Conservation (phyloP, 2,329 filamentous ascomycete genomes). For the Pleomassaria siparia region DNA sequence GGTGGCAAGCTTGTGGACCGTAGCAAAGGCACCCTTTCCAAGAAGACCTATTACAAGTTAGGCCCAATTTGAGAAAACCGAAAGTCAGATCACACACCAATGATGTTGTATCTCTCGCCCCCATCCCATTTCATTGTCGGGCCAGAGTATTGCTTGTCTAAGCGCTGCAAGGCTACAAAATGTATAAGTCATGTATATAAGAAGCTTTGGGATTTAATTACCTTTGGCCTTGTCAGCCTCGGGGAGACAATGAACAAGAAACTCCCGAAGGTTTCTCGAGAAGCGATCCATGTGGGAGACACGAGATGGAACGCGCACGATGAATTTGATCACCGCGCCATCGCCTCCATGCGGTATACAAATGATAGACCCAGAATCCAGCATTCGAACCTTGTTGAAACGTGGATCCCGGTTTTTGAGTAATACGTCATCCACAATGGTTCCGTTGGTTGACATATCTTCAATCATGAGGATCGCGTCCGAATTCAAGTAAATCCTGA, state of each 20-base stretch:
- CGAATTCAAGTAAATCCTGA: slow-evolving; percentile 88
- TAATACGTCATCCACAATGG: slow-evolving; percentile 74
- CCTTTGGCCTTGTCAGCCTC: slow-evolving; percentile 28
- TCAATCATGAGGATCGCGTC: slow-evolving; percentile 87
- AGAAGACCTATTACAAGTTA: slow-evolving; percentile 57
- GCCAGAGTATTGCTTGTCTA: slow-evolving; percentile 25
- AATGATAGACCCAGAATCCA: slow-evolving; percentile 73
- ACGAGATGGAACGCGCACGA: slow-evolving; percentile 76
- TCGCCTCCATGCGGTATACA: slow-evolving; percentile 60
- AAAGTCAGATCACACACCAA: slow-evolving; percentile 37
- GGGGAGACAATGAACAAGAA: slow-evolving; percentile 53
- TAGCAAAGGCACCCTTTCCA: slow-evolving; percentile 93
- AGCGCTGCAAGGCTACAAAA: slow-evolving; percentile 19
- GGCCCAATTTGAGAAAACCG: background rate
- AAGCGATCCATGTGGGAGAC: slow-evolving; percentile 71
- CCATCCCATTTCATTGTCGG: slow-evolving; percentile 78
- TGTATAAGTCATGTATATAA: slow-evolving; percentile 2
- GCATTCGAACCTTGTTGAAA: slow-evolving; percentile 60
- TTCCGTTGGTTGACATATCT: slow-evolving; percentile 95
- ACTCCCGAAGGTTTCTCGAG: slow-evolving; percentile 66
- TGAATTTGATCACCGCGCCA: slow-evolving; percentile 71
- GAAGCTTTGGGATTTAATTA: background rate
- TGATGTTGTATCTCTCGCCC: slow-evolving; percentile 79
- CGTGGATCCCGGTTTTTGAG: slow-evolving; percentile 55
- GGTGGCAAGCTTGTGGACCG: slow-evolving; percentile 85